A percentile compares a stretch with the other conserved stretches of the same genome.
These are phyloP conservation scores for Auricularia heimuer DNA, from an alignment of 768 basidiomycete genomes.

Conservation along the genomic window DNA sequence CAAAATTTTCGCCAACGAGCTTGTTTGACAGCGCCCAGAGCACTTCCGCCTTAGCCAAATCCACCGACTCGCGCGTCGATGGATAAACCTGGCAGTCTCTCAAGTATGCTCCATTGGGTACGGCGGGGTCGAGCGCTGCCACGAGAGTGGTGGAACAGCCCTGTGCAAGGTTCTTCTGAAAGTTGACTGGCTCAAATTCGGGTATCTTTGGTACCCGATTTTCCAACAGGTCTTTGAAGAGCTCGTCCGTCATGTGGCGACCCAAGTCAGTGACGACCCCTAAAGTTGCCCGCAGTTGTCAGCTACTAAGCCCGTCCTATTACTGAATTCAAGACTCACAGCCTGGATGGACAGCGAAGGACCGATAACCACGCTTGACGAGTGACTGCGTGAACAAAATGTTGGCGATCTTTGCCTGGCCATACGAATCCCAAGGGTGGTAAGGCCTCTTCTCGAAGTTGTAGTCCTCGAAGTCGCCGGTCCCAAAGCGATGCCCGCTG, in stretches of 20 bases:
- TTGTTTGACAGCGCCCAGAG: neutral
- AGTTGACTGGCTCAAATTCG: neutral
- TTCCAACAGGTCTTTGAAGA: neutral
- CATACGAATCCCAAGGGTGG: constrained; percentile 20
- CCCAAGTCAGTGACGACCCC: neutral
- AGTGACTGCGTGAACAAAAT: constrained; percentile 26
- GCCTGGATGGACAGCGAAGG: neutral
- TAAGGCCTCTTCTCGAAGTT: neutral
- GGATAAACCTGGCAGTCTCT: neutral
- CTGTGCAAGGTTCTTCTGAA: neutral
- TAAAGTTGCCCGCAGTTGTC: neutral
- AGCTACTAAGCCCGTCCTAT: neutral
- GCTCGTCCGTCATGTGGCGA: neutral
- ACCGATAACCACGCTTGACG: neutral
- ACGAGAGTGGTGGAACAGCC: neutral
- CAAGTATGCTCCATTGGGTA: neutral
- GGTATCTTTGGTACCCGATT: neutral
- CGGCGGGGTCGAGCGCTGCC: neutral
- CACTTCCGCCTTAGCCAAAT: neutral
- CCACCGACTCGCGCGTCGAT: neutral
- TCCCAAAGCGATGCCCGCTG: constrained; percentile 30
- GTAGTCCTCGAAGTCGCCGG: constrained; percentile 19
- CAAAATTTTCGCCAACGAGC: neutral
- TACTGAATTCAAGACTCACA: neutral
- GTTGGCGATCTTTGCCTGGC: constrained; percentile 32